Evolutionary conservation across 108 stramenopile genomes (phyloP), one percentile per base, ranked within the genome.

Genomic region (Skeletonema costatum): DNA sequence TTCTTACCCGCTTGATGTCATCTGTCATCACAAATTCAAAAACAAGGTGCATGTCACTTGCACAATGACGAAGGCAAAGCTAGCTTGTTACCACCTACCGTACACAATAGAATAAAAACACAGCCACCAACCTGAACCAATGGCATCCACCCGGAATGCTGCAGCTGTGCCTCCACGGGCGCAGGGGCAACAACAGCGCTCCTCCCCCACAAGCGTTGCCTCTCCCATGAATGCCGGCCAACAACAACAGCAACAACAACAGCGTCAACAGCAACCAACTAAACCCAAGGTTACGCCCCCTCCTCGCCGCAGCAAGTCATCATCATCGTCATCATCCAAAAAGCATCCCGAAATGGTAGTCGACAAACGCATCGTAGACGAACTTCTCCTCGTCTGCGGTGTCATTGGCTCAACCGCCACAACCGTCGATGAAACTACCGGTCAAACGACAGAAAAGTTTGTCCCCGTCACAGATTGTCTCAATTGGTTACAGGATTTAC

Each of bases 401-500:
- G 94, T 96, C 44, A 89, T 96, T 59, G 94, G 94, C 19, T 90
- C 92, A 56, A 80, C 78, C 3, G 68, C 80, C 17, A 78, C 71
- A 32, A 32, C 53, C 30, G 42, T n/a, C 44, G 69, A 72, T 69
- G 70, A 76, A 12, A 12, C 12, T 29, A 64, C 38, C 32, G 66
- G 41, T 32, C 59, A 60, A 32, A 14, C 35, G 6, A 64, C 58
- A 11, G 64, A 81, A 32, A 65, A 85, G 32, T 66, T 96, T 50
- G 88, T 96, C 51, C 94, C 92, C 4, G 92, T 93, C 17, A 82
- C 85, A 19, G 92, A 96, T 69, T 93, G 95, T 76, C 74, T 93
- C 36, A 91, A 92, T 67, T 93, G 92, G 95, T 78, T 93, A 21
- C 92, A 96, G 64, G 93, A 96, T 84, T 68, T 96, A 58, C 96